A percentile compares a stretch with the other conserved stretches of the same genome.
These are phyloP conservation scores for Ricinus communis DNA, from an alignment of 345 rosid genomes.

Conservation along the genomic window DNA sequence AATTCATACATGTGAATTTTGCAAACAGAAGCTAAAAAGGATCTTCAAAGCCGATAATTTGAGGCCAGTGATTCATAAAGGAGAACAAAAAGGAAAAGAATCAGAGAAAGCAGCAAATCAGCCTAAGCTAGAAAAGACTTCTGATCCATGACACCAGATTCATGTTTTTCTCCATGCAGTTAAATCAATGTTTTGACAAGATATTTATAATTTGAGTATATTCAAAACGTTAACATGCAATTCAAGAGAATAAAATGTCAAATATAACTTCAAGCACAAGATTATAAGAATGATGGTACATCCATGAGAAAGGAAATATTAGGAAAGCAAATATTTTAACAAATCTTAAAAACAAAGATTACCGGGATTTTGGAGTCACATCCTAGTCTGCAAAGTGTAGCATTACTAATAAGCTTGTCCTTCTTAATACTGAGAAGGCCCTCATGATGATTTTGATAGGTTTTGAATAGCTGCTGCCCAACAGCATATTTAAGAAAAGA, in stretches of 20 bases:
- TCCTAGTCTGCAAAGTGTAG: constrained; percentile 68
- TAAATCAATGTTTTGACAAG: too few relatives aligned
- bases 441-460: constrained; percentile 52
- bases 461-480: constrained; percentile 69
- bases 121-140: background rate
- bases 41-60: too few relatives aligned
- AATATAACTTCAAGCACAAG: background rate
- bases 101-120: background rate
- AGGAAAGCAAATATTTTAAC: background rate
- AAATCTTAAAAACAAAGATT: background rate
- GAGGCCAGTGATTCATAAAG: too few relatives aligned
- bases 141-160: too few relatives aligned
- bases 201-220: too few relatives aligned
- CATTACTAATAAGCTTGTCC: constrained; percentile 63
- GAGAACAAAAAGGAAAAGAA: background rate
- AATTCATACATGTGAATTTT: too few relatives aligned
- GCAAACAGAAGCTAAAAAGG: background rate
- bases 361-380: constrained; percentile 75
- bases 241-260: background rate
- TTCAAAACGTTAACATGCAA: background rate
- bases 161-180: too few relatives aligned
- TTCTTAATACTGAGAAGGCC: constrained; percentile 77
- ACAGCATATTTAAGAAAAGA: constrained; percentile 85
- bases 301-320: background rate
- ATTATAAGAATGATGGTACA: background rate